Evolutionary conservation across 1,284 basidiomycete species (phyloP).

Genomic region (Exsudoporus floridanus): DNA sequence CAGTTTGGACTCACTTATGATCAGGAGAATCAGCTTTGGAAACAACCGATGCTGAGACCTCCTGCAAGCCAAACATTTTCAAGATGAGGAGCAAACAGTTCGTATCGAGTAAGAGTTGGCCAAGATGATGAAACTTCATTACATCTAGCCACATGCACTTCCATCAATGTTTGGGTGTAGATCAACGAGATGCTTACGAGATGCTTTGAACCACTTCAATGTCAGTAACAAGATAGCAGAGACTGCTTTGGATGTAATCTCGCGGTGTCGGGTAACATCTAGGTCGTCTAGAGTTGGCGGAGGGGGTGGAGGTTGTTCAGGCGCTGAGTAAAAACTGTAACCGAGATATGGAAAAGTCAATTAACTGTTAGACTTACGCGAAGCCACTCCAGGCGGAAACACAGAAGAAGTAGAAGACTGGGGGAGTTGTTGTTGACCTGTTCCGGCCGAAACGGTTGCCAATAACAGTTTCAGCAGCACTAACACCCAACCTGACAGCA

Average conservation of each 20-base stretch:
- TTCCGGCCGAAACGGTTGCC: conserved; percentile 83
- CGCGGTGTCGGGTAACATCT: conserved; percentile 93
- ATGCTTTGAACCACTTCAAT: conserved; percentile 98
- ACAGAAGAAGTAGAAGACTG: conserved; percentile 61
- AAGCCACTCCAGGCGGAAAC: conserved; percentile 68
- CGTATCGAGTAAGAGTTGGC: conserved; percentile 91
- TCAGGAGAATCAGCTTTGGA: conserved; percentile 89
- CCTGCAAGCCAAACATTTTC: conserved; percentile 98
- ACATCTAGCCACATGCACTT: conserved; percentile 57
- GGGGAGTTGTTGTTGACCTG: conserved; percentile 51
- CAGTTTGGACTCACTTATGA: conserved; percentile 58
- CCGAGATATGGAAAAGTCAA: conserved; percentile 2
- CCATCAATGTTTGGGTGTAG: conserved; percentile 1
- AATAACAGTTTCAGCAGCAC: conserved; percentile 86
- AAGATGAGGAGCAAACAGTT: conserved; percentile 93
- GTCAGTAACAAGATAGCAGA: conserved; percentile 90
- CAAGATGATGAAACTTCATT: conserved; percentile 98
- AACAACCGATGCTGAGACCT: conserved; percentile 80
- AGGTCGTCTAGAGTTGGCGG: conserved; percentile 90
- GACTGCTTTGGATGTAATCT: conserved; percentile 96
- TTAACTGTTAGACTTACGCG: conserved; percentile 49
- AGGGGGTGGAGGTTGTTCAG: conserved; percentile 62
- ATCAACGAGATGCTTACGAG: conserved; percentile 59
- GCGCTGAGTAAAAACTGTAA: conserved; percentile 39
- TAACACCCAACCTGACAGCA: conserved; percentile 83